Conservation (phyloP, 495 filamentous ascomycete genomes). For the Penicillium cosmopolitanum region DNA sequence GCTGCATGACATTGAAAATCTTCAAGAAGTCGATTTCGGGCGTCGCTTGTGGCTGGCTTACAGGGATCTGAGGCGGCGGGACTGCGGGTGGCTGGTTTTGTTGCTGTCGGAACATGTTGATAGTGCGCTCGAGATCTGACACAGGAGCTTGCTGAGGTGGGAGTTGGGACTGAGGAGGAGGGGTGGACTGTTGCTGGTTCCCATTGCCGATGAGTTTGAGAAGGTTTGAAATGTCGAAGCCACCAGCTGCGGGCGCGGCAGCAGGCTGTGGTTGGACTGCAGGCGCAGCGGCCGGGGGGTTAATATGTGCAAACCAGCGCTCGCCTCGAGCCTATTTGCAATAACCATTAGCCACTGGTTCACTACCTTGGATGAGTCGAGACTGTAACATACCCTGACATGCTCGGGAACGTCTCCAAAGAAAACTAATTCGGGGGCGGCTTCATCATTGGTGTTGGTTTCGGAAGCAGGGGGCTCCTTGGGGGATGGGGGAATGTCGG, state of each 20-base stretch:
- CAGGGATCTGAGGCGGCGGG: constrained; percentile 35
- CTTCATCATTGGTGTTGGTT: constrained; percentile 39
- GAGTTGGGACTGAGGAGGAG: constrained; percentile 33
- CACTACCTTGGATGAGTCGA: neutral
- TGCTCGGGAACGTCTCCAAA: constrained; percentile 56
- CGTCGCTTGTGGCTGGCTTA: constrained; percentile 24
- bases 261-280: constrained; percentile 28
- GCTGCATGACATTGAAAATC: constrained; percentile 43
- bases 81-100: constrained; percentile 38
- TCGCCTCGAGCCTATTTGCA: constrained; percentile 47
- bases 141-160: constrained; percentile 29
- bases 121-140: constrained; percentile 44
- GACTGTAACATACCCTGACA: constrained; percentile 44
- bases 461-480: constrained; percentile 65
- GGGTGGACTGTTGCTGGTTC: constrained; percentile 36
- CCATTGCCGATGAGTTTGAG: constrained; percentile 51
- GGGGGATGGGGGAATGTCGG: constrained; percentile 77
- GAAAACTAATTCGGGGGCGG: constrained; percentile 32
- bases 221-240: constrained; percentile 51
- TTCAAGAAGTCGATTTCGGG: constrained; percentile 39
- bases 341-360: constrained; percentile 1
- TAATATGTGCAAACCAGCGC: constrained; percentile 45
- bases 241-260: constrained; percentile 26
- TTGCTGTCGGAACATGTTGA: constrained; percentile 50
- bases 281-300: constrained; percentile 38